A percentile compares a stretch with the other conserved stretches of the same genome.
phyloP scores from a whole-genome alignment of 148 eudicot genomes.

The Chenopodium quinoa region DNA sequence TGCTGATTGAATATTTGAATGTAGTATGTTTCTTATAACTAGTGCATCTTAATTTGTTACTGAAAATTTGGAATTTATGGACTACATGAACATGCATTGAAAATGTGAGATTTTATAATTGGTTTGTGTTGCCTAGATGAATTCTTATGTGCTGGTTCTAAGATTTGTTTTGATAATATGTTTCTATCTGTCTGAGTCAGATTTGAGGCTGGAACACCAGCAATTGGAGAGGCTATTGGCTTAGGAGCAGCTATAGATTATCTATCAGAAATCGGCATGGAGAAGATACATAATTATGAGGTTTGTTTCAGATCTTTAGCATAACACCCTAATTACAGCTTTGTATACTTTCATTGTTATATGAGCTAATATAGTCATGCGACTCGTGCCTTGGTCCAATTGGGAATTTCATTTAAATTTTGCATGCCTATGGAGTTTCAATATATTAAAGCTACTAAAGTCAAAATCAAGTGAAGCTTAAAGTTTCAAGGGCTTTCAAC shows the following conservation, averaged over 20 bases:
- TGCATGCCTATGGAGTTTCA: neutral
- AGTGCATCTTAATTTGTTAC: neutral
- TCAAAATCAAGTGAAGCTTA: neutral
- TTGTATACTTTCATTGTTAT: neutral
- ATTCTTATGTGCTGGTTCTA: neutral
- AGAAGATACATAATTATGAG: conserved; percentile 93
- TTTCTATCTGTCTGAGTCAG: conserved; percentile 34
- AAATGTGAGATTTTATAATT: neutral
- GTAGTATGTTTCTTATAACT: neutral
- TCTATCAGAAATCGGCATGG: conserved; percentile 92
- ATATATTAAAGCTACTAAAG: neutral
- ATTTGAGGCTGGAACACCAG: conserved; percentile 99
- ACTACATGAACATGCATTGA: neutral
- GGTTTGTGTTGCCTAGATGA: neutral
- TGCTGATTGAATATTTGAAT: neutral
- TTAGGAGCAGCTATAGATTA: conserved; percentile 97
- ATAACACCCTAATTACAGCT: neutral
- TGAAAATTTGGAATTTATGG: neutral
- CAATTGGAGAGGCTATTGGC: conserved; percentile 96
- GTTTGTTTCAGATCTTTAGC: conserved; percentile 31
- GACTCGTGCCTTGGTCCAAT: neutral
- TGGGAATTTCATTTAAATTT: neutral
- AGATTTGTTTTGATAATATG: neutral
- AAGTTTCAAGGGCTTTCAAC: neutral
- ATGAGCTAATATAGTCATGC: neutral